phyloP scores from a whole-genome alignment of 2,329 filamentous ascomycete species.

The Venturia aucupariae region DNA sequence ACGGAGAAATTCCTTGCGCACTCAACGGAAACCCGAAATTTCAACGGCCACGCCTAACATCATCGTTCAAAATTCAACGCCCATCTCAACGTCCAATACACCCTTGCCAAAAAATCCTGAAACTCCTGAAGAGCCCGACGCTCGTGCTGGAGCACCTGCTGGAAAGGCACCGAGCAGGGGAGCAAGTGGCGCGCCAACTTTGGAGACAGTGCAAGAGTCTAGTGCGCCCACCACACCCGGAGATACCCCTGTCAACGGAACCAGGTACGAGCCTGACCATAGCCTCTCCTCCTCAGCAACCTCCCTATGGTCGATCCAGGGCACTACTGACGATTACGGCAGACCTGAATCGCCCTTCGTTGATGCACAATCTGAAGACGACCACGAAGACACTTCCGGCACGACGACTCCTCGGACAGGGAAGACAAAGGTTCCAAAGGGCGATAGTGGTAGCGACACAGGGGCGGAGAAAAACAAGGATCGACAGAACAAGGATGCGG shows the following conservation, averaged over 20 bases:
- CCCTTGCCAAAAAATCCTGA: neutral
- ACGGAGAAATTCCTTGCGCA: conserved; percentile 33
- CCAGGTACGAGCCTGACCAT: conserved; percentile 17
- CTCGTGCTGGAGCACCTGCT: conserved; percentile 6
- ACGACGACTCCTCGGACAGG: neutral
- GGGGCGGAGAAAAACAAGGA: conserved; percentile 45
- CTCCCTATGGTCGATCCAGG: neutral
- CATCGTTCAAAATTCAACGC: conserved; percentile 36
- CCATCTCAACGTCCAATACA: conserved; percentile 17
- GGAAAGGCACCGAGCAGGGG: conserved; percentile 39
- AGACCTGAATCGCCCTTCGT: neutral
- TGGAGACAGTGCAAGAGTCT: conserved; percentile 89
- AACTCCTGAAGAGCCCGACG: neutral
- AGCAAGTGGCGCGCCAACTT: conserved; percentile 50
- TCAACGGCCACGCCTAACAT: conserved; percentile 31
- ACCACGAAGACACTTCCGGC: neutral
- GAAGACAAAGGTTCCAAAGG: neutral
- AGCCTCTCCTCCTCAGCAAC: conserved; percentile 19
- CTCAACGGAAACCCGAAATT: conserved; percentile 23
- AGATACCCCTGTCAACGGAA: conserved; percentile 18
- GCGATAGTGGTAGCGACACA: conserved; percentile 49
- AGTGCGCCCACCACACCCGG: conserved; percentile 62
- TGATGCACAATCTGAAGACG: conserved; percentile 4
- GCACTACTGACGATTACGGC: conserved; percentile 15
- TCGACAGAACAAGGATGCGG: conserved; percentile 27